Conservation (phyloP, 2,329 filamentous ascomycete species). For the Emergomyces africanus region DNA sequence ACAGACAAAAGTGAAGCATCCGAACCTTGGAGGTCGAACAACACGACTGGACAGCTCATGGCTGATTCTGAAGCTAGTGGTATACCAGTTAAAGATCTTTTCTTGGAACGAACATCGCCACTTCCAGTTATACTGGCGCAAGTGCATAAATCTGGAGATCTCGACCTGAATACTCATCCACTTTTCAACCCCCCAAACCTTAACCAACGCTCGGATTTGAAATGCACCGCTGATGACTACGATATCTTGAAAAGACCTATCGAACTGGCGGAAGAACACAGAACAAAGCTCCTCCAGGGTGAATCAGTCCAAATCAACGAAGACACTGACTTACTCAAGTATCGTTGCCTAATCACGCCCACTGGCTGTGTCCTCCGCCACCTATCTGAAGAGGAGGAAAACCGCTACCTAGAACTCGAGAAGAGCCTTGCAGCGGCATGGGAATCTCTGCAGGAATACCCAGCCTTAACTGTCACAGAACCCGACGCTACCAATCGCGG, state of each 20-base stretch:
- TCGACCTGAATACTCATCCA: conserved; percentile 27
- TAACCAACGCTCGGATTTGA: conserved; percentile 31
- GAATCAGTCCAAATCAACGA: conserved; percentile 28
- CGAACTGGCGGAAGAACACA: conserved; percentile 31
- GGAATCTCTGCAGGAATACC: conserved; percentile 28
- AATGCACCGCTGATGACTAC: conserved; percentile 28
- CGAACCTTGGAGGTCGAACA: conserved; percentile 27
- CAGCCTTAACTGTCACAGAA: conserved; percentile 22
- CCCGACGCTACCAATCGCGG: conserved; percentile 32
- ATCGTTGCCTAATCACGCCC: conserved; percentile 33
- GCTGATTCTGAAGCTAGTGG: conserved; percentile 26
- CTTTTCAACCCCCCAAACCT: conserved; percentile 31
- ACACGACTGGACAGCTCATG: conserved; percentile 28
- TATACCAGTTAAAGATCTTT: conserved; percentile 27
- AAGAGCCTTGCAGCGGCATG: conserved; percentile 20
- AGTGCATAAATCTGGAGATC: conserved; percentile 24
- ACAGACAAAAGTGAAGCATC: conserved; percentile 10
- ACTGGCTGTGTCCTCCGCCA: conserved; percentile 33
- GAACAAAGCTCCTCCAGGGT: conserved; percentile 29
- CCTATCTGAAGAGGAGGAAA: conserved; percentile 33
- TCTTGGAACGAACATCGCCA: conserved; percentile 26
- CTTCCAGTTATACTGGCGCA: conserved; percentile 27
- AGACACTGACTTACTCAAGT: conserved; percentile 25
- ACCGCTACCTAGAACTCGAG: conserved; percentile 33
- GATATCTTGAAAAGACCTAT: conserved; percentile 26